Evolutionary conservation across 805 yeast species (phyloP), one percentile per base, ranked within the genome.

Genomic region (Ogataea pini): DNA sequence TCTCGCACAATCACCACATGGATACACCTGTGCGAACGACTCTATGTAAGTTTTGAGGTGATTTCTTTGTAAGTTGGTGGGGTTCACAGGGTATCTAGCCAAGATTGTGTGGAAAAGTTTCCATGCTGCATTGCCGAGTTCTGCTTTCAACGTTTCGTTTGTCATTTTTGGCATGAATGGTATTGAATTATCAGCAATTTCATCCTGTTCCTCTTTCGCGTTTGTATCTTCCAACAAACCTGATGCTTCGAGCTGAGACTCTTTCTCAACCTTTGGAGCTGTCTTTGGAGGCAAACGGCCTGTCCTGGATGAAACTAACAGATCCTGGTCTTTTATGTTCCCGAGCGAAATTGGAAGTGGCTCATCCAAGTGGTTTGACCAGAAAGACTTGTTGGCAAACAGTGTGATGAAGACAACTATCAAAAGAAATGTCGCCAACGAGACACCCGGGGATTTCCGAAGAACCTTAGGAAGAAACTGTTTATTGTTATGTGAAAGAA

Each of bases 1-100:
- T 55, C 88, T 75, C 0, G 99, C 97, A 69, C 98, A 94, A 64
- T 92, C 97, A 3, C 96, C 96, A 69, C 98, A 92, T 0, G 99
- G 99, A 56, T 94, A 94, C 8, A 94, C 92, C 59, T 91, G 89
- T 1, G 94, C 90, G 70, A 91, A 94, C 29, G 88, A 71, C 18
- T 79, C 69, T 17, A 94, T 76, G 64, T 83, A 94, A 49, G 72
- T 77, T 14, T 68, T 60, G 41, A 94, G 71, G 22, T 92, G 86
- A 25, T 72, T 64, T 44, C 81, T 75, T 60, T 92, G 90, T 38
- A 75, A 77, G 3, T 61, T 56, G 1, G 83, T 68, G 16, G 99
- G 99, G 20, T 70, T 69, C 37, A 86, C 96, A 0, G 99, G 98
- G 62, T 87, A 94, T 61, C 97, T 77, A 1, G 98, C 96, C 42